A percentile compares a stretch with the other conserved stretches of the same genome.
Conservation (phyloP, 768 basidiomycete genomes). For the Trametes cingulata region DNA sequence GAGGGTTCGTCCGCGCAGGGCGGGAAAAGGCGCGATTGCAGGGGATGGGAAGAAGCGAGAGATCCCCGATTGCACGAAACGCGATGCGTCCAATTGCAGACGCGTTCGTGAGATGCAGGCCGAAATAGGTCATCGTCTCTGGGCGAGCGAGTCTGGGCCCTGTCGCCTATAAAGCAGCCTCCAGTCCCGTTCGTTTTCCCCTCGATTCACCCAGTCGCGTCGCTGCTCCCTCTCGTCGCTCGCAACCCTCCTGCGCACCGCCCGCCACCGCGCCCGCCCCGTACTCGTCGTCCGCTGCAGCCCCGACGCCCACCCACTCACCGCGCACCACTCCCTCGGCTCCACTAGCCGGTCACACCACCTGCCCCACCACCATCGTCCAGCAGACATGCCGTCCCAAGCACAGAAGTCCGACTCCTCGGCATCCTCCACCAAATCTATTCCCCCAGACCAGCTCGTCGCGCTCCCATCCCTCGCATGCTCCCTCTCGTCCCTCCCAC, state of each 20-base stretch:
- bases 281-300: not conserved
- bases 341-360: slow-evolving; percentile 8
- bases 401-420: slow-evolving; percentile 28
- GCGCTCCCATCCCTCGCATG: slow-evolving; percentile 73
- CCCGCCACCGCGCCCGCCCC: not conserved
- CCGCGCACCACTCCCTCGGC: slow-evolving; percentile 10
- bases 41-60: slow-evolving; percentile 13
- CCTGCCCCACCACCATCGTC: not conserved
- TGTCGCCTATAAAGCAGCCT: slow-evolving; percentile 32
- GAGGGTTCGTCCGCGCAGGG: slow-evolving; percentile 2
- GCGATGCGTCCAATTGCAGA: not conserved
- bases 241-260: not conserved
- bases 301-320: slow-evolving; percentile 21
- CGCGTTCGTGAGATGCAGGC: slow-evolving; percentile 18
- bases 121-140: slow-evolving; percentile 21
- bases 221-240: not conserved
- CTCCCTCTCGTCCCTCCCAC: slow-evolving; percentile 66
- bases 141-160: slow-evolving; percentile 25
- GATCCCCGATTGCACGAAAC: too few relatives aligned
- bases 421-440: slow-evolving; percentile 38
- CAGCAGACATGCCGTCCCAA: slow-evolving; percentile 23
- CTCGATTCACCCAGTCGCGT: slow-evolving; percentile 18
- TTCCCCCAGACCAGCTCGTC: slow-evolving; percentile 56
- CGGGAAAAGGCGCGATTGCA: slow-evolving; percentile 1
- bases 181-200: slow-evolving; percentile 26